A percentile compares a stretch with the other conserved stretches of the same genome.
Conservation (phyloP, 2,329 filamentous ascomycete species). For the Arthroderma uncinatum region DNA sequence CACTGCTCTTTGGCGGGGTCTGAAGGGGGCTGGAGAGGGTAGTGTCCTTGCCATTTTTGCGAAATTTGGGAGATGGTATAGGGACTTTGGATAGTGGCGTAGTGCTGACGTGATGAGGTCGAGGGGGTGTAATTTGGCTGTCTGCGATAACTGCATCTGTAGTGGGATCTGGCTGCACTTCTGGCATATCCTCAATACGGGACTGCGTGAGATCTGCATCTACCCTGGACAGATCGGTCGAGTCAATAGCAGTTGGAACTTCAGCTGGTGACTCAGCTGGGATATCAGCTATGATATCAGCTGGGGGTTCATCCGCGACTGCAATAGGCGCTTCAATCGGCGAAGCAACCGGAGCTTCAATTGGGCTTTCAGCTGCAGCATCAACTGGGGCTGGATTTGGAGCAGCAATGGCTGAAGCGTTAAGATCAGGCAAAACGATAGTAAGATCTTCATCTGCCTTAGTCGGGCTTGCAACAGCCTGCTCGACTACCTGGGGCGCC, state of each 20-base stretch:
- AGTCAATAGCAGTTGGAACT: not conserved
- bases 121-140: constrained; percentile 2
- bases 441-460: constrained; percentile 4
- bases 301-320: not conserved
- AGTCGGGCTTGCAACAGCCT: constrained; percentile 1
- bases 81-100: constrained; percentile 12
- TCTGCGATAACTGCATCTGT: not conserved
- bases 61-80: not conserved
- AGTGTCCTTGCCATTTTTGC: not conserved
- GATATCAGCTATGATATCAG: not conserved
- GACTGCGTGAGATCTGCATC: not conserved
- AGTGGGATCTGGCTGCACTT: not conserved
- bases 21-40: not conserved
- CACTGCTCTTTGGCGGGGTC: not conserved
- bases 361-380: not conserved
- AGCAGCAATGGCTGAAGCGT: not conserved
- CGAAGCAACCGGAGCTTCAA: not conserved
- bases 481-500: not conserved
- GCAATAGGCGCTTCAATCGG: not conserved
- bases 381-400: constrained; percentile 8
- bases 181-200: not conserved
- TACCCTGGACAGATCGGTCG: too few species aligned
- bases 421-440: not conserved
- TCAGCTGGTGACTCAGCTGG: not conserved
- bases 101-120: constrained; percentile 18